Evolutionary conservation across 805 yeast species (phyloP).

Genomic region (Myxozyma geophila): DNA sequence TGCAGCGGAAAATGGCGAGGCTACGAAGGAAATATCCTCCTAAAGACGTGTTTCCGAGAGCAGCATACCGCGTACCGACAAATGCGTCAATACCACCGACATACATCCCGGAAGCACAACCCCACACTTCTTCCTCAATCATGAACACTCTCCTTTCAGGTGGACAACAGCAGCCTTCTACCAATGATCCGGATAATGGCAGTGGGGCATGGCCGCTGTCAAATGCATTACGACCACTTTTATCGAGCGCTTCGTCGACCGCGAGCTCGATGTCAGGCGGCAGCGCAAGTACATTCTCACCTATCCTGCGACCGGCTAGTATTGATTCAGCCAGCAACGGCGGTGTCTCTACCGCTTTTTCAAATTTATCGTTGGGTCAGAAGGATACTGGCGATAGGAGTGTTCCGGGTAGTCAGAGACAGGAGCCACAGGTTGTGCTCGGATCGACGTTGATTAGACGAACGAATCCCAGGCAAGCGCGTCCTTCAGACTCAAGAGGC

Average conservation of each 20-base stretch:
- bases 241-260: constrained; percentile 20
- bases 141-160: background rate
- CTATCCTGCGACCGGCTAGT: constrained; percentile 2
- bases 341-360: background rate
- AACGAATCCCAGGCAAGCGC: background rate
- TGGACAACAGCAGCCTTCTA: background rate
- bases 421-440: background rate
- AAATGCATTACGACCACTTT: constrained; percentile 10
- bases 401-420: background rate
- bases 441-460: constrained; percentile 10
- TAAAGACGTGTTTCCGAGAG: constrained; percentile 16
- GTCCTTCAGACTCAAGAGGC: background rate
- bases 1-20: constrained; percentile 14
- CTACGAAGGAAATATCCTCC: constrained; percentile 29
- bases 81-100: constrained; percentile 15
- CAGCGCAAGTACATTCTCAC: background rate
- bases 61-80: constrained; percentile 4
- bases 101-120: background rate
- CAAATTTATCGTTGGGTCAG: no score
- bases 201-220: no score
- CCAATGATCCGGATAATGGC: no score
- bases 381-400: background rate
- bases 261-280: constrained; percentile 1
- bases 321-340: constrained; percentile 8
- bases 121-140: background rate